Evolutionary conservation across 2,329 filamentous ascomycete species (phyloP).

Genomic region (Neophaeococcomyces mojaviensis): DNA sequence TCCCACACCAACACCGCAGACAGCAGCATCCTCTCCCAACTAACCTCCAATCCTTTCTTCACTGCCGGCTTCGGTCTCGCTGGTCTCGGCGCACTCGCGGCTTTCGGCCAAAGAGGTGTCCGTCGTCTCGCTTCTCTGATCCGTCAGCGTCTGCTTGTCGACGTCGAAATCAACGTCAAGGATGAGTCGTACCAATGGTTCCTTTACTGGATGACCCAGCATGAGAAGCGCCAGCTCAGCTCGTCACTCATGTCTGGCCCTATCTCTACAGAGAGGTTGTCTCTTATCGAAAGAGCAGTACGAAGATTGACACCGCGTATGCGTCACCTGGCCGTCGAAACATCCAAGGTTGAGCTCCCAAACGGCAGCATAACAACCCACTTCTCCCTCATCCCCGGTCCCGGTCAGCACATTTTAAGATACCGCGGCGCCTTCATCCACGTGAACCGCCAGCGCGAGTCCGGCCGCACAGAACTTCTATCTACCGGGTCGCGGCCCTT

Average conservation of each 20-base stretch:
- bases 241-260: constrained; percentile 26
- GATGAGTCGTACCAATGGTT: constrained; percentile 94
- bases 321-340: constrained; percentile 59
- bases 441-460: constrained; percentile 78
- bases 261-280: constrained; percentile 29
- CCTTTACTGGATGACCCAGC: constrained; percentile 84
- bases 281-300: constrained; percentile 47
- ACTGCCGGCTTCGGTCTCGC: constrained; percentile 77
- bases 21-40: constrained; percentile 36
- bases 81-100: constrained; percentile 72
- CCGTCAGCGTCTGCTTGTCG: constrained; percentile 79
- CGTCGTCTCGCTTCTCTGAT: constrained; percentile 66
- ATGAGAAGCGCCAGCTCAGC: constrained; percentile 57
- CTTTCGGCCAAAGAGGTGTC: constrained; percentile 70
- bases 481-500: constrained; percentile 81
- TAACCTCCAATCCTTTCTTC: constrained; percentile 43
- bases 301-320: constrained; percentile 52
- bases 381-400: constrained; percentile 85
- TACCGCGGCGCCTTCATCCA: constrained; percentile 81
- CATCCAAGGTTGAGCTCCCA: constrained; percentile 52
- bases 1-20: constrained; percentile 15
- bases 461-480: constrained; percentile 41
- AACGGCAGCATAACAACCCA: constrained; percentile 67
- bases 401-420: constrained; percentile 78
- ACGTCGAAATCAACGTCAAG: constrained; percentile 90